phyloP scores from a whole-genome alignment of 1,284 basidiomycete genomes.

The Anthracocystis walkeri region DNA sequence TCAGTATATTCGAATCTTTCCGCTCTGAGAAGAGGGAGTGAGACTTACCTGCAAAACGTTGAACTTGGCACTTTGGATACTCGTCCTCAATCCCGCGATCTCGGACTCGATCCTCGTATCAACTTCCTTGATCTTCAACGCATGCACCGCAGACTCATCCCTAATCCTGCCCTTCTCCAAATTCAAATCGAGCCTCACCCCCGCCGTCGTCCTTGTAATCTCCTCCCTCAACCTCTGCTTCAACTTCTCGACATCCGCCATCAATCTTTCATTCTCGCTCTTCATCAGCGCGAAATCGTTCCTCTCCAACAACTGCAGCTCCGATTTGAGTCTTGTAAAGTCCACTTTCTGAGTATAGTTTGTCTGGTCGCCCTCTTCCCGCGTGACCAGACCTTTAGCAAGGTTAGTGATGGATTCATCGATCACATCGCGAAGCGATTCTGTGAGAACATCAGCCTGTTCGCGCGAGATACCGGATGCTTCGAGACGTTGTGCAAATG shows the following conservation, averaged over 20 bases:
- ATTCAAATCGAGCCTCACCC: constrained; percentile 93
- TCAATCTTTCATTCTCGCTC: constrained; percentile 90
- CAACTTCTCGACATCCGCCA: constrained; percentile 92
- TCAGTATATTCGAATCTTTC: not conserved
- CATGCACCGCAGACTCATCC: constrained; percentile 91
- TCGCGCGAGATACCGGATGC: constrained; percentile 63
- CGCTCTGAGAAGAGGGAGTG: not conserved
- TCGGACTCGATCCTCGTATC: constrained; percentile 97
- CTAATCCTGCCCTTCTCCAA: constrained; percentile 94
- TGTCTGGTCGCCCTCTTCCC: constrained; percentile 66
- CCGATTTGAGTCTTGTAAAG: constrained; percentile 95
- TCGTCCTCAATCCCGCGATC: constrained; percentile 87
- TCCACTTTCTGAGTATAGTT: constrained; percentile 76
- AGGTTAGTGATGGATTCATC: constrained; percentile 66
- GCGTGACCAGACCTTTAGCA: constrained; percentile 62
- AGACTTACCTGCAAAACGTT: constrained; percentile 62
- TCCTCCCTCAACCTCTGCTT: constrained; percentile 90
- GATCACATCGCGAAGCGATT: constrained; percentile 64
- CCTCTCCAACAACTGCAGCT: constrained; percentile 95
- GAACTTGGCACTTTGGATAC: constrained; percentile 91
- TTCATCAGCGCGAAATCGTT: constrained; percentile 96
- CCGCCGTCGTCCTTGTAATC: constrained; percentile 88
- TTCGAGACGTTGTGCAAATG: constrained; percentile 65
- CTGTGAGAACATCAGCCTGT: constrained; percentile 66
- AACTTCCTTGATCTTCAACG: constrained; percentile 97